phyloP scores from a whole-genome alignment of 78 protist species.

The Acrasis kona region DNA sequence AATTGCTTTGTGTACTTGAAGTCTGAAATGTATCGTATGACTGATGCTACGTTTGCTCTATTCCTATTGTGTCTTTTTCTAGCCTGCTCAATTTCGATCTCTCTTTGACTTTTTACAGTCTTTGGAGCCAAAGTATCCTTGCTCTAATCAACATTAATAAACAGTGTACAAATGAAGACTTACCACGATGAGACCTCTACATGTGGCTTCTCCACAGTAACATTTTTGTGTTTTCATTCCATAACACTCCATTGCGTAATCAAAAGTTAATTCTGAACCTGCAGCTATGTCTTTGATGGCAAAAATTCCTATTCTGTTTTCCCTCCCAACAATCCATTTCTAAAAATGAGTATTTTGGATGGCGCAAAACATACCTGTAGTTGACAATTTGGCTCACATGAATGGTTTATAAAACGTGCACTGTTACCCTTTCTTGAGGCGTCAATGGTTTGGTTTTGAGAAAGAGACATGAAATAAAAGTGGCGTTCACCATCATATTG shows the following conservation, averaged over 20 bases:
- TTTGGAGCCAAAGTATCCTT: too few relatives aligned
- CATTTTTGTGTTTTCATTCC: not conserved
- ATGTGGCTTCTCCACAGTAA: not conserved
- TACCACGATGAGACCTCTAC: too few relatives aligned
- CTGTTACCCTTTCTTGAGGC: constrained; percentile 10
- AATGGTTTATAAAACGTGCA: constrained; percentile 29
- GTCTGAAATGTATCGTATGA: too few relatives aligned
- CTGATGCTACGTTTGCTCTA: too few relatives aligned
- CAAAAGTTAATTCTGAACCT: constrained; percentile 26
- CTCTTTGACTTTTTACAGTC: too few relatives aligned
- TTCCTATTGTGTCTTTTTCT: too few relatives aligned
- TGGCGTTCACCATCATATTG: not conserved
- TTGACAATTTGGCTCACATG: constrained; percentile 25
- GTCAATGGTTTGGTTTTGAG: not conserved
- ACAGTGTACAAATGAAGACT: too few relatives aligned
- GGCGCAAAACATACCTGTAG: not conserved
- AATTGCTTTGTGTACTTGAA: too few relatives aligned
- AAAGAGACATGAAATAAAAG: constrained; percentile 8
- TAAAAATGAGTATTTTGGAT: not conserved
- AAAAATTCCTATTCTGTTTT: constrained; percentile 10
- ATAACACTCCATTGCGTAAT: constrained; percentile 5
- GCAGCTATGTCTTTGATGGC: not conserved
- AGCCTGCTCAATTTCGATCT: too few relatives aligned
- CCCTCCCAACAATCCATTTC: not conserved
- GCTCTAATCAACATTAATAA: too few relatives aligned